Base-by-base conservation (phyloP, 2,329 filamentous ascomycete species). In the Hymenoscyphus occultus region DNA sequence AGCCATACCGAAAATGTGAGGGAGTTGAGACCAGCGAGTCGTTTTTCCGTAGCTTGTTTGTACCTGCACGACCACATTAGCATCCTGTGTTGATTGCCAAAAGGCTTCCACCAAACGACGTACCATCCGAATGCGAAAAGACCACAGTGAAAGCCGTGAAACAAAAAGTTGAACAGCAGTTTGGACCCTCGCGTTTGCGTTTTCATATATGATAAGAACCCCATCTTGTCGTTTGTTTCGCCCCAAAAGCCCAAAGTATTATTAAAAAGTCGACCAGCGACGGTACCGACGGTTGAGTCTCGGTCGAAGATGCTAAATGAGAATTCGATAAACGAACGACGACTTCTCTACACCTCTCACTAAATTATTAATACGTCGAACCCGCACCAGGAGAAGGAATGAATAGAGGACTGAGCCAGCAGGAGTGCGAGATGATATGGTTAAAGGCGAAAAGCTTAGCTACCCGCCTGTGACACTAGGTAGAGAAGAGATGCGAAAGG, bases 1-100 rank as follows among this genome's bases (percentile, higher is more conserved):
- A 97, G 86, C 94, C 94, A 99, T 64, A 99, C 95, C 2, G 94
- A 98, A 79, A 85, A 98, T 63, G 84, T 83, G 59, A 99, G 86
- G 0, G 80, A 85, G 78, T 99, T 99, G 58, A 99, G 84, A 54
- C 85, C 85, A 5, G 89, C 89, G 35, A 99, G 82, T 64, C 86
- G 86, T 10, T 76, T 67, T 74, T 97, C 90, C 5, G 76, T 71
- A 40, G 78, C 82, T 82, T 99, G 95, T 73, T 95, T 89, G 74
- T 82, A 91, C 92, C 93, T 96, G 71, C 32, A 28, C 5, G 0
- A 12, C 19, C 7, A 51, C n/a, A 51, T 51, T 28, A 51, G 45
- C 45, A 28, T 22, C 22, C 22, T 51, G 6, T 3, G 40, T 35
- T 19, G 7, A 35, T 31, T 40, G 16, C 6, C 22, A 16, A 54